These are phyloP conservation scores for Chlorella sp. DNA, from an alignment of 139 green algal genomes.

Conservation along the genomic window DNA sequence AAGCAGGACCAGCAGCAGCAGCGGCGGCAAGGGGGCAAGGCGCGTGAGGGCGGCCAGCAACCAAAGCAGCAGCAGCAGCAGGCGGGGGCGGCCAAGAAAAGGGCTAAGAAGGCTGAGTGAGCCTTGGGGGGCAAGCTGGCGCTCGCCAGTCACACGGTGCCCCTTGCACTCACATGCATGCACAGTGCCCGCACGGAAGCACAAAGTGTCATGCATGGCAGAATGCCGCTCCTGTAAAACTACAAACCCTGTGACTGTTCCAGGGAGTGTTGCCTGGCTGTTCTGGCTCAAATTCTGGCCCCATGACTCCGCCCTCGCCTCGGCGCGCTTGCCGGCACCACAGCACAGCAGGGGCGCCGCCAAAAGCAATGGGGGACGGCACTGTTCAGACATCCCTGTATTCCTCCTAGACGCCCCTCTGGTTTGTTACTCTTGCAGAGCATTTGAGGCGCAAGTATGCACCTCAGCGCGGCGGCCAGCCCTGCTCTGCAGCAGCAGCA, in stretches of 20 bases:
- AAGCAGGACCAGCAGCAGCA: not conserved
- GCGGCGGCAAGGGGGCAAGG: not conserved
- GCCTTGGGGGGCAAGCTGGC: not conserved
- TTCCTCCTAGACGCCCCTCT: too few relatives aligned
- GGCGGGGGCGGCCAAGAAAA: not conserved
- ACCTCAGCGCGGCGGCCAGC: not conserved
- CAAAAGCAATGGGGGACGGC: not conserved
- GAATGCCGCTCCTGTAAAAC: not conserved
- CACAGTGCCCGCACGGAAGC: too few relatives aligned
- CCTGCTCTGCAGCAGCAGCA: not conserved
- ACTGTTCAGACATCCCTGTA: too few relatives aligned
- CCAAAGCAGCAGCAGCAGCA: not conserved
- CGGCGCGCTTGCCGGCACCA: not conserved
- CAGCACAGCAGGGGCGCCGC: not conserved
- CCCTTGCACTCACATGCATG: too few relatives aligned
- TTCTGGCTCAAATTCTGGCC: not conserved
- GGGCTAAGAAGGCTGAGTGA: conserved; percentile 1
- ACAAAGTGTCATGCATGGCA: too few relatives aligned
- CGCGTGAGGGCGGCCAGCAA: not conserved
- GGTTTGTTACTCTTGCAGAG: too few relatives aligned
- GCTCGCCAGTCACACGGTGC: too few relatives aligned
- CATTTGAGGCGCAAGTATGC: not conserved
- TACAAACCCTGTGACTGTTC: not conserved
- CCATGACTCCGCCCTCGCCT: not conserved
- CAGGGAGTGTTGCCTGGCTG: not conserved